phyloP scores from a whole-genome alignment of 257 asterid genomes.

The Jacaranda mimosifolia region DNA sequence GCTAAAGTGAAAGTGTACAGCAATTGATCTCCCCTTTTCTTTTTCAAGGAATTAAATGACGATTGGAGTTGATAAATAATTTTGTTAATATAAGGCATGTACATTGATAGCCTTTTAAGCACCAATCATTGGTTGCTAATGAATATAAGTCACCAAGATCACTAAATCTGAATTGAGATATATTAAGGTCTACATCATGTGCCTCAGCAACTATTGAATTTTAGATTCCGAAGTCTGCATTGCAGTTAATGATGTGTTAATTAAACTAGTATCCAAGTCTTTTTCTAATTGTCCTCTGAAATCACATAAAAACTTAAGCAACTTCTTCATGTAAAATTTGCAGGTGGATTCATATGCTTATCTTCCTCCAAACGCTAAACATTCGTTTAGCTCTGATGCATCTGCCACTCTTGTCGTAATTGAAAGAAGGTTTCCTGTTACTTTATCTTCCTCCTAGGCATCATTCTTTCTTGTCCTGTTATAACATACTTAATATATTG shows the following conservation, averaged over 20 bases:
- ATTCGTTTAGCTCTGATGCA: constrained; percentile 63
- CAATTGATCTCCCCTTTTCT: constrained; percentile 11
- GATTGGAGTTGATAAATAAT: neutral
- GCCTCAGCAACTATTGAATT: neutral
- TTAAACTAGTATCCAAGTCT: neutral
- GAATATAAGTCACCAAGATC: no score
- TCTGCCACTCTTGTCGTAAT: constrained; percentile 73
- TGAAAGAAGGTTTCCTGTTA: constrained; percentile 80
- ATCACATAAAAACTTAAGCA: constrained; percentile 22
- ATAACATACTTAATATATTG: neutral
- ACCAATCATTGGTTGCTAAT: no score
- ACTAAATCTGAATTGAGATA: no score
- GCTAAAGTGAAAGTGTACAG: constrained; percentile 16
- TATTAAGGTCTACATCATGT: no score
- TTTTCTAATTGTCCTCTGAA: constrained; percentile 1
- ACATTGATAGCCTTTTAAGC: neutral
- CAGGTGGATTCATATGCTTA: constrained; percentile 96
- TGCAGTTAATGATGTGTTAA: neutral
- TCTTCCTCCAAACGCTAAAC: constrained; percentile 81
- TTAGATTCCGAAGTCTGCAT: constrained; percentile 1
- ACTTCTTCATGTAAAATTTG: constrained; percentile 33
- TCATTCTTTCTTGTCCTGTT: neutral
- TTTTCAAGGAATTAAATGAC: neutral
- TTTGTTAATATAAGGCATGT: neutral
- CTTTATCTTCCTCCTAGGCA: neutral